Evolutionary conservation across 2,329 filamentous ascomycete genomes (phyloP).

Genomic region (Claviceps capensis): DNA sequence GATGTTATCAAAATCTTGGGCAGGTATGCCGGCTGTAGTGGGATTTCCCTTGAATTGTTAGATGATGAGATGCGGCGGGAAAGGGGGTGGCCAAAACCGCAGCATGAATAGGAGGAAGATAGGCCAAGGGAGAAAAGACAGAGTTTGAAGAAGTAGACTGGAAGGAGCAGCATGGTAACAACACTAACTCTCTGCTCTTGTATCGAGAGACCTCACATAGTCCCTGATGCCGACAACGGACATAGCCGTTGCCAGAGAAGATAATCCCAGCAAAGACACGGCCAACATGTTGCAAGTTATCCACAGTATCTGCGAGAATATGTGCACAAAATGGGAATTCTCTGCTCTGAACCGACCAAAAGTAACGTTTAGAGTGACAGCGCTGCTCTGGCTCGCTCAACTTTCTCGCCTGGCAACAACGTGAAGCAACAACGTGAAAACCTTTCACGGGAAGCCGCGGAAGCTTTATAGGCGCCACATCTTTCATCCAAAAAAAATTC

Average conservation of each 20-base stretch:
- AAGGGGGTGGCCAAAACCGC: neutral
- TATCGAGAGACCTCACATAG: slow-evolving; percentile 16
- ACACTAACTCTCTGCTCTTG: slow-evolving; percentile 10
- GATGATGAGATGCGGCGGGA: neutral
- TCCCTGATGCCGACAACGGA: slow-evolving; percentile 12
- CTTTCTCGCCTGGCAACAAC: neutral
- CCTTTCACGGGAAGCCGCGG: neutral
- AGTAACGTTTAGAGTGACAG: neutral
- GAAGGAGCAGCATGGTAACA: too few relatives aligned
- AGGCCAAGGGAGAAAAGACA: slow-evolving; percentile 11
- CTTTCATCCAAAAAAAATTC: too few relatives aligned
- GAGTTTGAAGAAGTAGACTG: neutral
- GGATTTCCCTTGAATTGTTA: neutral
- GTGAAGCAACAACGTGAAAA: neutral
- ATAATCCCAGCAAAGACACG: slow-evolving; percentile 13
- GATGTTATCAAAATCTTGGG: slow-evolving; percentile 17
- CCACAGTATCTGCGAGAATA: neutral
- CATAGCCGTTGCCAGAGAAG: slow-evolving; percentile 14
- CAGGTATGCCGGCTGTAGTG: slow-evolving; percentile 11
- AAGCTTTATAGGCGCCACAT: neutral
- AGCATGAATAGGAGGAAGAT: slow-evolving; percentile 1
- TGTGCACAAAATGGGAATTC: neutral
- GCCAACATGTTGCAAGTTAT: slow-evolving; percentile 11
- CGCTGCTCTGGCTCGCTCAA: neutral
- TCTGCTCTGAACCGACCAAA: neutral